Percentiles rank a stretch among this genome's conserved stretches.
Conservation (phyloP, 129 eudicot genomes). For the Scalesia atractyloides region DNA sequence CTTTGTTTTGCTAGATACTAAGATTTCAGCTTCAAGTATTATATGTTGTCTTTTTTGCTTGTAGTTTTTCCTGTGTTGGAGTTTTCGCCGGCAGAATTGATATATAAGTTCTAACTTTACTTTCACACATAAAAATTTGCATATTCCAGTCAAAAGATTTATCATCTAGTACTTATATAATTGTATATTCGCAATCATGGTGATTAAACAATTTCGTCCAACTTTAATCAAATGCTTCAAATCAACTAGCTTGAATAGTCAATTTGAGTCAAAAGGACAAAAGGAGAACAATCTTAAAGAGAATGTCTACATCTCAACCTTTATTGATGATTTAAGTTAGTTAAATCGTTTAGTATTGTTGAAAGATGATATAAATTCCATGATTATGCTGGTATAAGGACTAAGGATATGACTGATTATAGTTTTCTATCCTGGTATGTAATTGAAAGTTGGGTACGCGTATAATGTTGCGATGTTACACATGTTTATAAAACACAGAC, state of each 20-base stretch:
- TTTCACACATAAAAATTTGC: background rate
- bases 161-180: background rate
- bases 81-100: background rate
- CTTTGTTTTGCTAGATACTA: constrained; percentile 8
- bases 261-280: constrained; percentile 5
- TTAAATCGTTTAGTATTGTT: background rate
- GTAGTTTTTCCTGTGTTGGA: constrained; percentile 3
- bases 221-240: background rate
- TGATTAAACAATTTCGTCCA: background rate
- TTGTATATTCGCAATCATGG: background rate
- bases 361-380: background rate
- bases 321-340: constrained; percentile 7
- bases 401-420: background rate
- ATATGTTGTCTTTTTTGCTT: background rate
- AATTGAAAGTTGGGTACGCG: background rate
- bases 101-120: background rate
- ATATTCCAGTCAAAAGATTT: background rate
- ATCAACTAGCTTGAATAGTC: constrained; percentile 15
- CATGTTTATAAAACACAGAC: background rate
- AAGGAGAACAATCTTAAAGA: constrained; percentile 4
- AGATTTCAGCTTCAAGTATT: constrained; percentile 14
- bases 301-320: constrained; percentile 1
- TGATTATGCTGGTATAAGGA: background rate
- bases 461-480: background rate
- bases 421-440: constrained; percentile 7